Conservation (phyloP, 1,284 basidiomycete genomes). For the Leccinum subfulvum region DNA sequence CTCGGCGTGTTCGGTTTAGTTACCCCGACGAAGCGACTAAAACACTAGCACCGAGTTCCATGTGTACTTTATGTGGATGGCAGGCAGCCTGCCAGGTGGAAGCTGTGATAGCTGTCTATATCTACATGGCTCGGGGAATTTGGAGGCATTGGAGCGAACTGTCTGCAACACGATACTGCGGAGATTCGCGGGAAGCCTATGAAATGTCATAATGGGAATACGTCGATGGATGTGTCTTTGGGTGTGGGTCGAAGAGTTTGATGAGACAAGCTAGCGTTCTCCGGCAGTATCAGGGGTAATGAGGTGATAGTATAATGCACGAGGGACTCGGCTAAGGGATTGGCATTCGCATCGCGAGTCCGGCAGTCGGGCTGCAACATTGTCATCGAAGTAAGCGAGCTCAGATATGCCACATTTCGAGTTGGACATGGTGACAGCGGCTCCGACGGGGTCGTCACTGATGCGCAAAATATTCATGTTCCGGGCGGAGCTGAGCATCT, state of each 20-base stretch:
- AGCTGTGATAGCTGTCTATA: background rate
- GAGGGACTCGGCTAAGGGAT: background rate
- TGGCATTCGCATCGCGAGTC: constrained; percentile 9
- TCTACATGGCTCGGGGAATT: background rate
- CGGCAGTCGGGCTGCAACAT: constrained; percentile 5
- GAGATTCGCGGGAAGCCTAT: constrained; percentile 3
- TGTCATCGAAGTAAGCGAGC: constrained; percentile 13
- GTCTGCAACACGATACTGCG: constrained; percentile 3
- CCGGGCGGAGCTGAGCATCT: constrained; percentile 1
- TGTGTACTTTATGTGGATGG: background rate
- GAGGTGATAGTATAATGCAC: constrained; percentile 8
- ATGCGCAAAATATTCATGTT: background rate
- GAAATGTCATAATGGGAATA: background rate
- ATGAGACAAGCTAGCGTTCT: background rate
- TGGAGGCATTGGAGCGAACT: background rate
- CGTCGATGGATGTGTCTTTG: background rate
- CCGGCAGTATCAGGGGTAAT: constrained; percentile 9
- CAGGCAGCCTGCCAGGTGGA: background rate
- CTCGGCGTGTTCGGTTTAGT: constrained; percentile 9
- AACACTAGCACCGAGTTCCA: constrained; percentile 1
- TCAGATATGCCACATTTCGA: constrained; percentile 10
- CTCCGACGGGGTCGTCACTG: background rate
- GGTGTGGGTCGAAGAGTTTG: background rate
- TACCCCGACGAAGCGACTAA: constrained; percentile 8
- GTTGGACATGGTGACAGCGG: constrained; percentile 15